These are phyloP conservation scores for Stagonosporopsis rhizophila DNA, from an alignment of 2,329 filamentous ascomycete genomes.

Conservation along the genomic window DNA sequence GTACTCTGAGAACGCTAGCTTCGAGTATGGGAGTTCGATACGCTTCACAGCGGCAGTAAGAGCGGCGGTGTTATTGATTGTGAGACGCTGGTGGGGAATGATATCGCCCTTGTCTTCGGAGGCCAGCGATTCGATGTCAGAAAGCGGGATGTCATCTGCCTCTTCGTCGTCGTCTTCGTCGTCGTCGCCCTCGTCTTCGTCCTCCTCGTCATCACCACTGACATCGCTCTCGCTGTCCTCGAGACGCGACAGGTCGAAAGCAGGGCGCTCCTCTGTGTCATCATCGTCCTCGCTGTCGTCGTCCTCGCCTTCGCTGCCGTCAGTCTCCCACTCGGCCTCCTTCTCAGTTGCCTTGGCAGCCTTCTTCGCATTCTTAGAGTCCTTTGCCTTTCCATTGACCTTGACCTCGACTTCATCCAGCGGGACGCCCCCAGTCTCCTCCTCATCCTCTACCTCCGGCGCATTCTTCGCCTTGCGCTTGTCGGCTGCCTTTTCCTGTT, in stretches of 20 bases:
- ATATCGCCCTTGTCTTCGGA: conserved; percentile 87
- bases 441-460: conserved; percentile 21
- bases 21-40: conserved; percentile 72
- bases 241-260: conserved; percentile 40
- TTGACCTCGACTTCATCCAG: conserved; percentile 40
- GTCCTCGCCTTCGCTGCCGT: conserved; percentile 47
- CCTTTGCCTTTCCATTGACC: conserved; percentile 42
- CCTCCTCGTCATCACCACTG: conserved; percentile 50
- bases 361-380: conserved; percentile 38
- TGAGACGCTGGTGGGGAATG: conserved; percentile 88
- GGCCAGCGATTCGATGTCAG: conserved; percentile 79
- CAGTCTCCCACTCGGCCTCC: conserved; percentile 44
- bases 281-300: conserved; percentile 47
- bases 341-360: conserved; percentile 41
- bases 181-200: conserved; percentile 61
- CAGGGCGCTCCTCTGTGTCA: conserved; percentile 32
- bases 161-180: conserved; percentile 76
- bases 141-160: conserved; percentile 87
- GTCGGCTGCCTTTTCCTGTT: conserved; percentile 64
- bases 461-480: conserved; percentile 54
- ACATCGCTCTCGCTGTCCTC: conserved; percentile 53
- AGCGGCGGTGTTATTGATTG: conserved; percentile 95
- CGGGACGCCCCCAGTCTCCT: conserved; percentile 40
- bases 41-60: conserved; percentile 81
- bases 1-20: conserved; percentile 81